Conservation (phyloP, 2,329 filamentous ascomycete species). For the Fusarium sp. region DNA sequence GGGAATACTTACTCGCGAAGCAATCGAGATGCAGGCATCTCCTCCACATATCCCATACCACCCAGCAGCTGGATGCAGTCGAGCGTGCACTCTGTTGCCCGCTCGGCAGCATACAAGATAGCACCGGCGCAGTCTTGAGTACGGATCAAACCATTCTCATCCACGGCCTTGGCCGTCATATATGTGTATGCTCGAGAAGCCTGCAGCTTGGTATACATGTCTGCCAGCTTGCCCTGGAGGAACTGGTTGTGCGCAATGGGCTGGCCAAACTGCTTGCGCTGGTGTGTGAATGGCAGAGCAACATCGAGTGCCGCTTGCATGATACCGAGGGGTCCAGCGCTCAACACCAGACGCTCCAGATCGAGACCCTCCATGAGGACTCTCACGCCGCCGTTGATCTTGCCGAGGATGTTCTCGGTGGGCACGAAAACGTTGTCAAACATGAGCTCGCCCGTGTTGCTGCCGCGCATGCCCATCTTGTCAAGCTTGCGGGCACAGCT, state of each 20-base stretch:
- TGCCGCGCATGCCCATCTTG: slow-evolving; percentile 98
- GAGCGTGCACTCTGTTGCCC: slow-evolving; percentile 86
- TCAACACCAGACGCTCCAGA: slow-evolving; percentile 91
- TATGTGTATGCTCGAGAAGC: slow-evolving; percentile 91
- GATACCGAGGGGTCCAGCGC: slow-evolving; percentile 88
- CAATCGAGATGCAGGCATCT: slow-evolving; percentile 89
- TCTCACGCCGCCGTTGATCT: slow-evolving; percentile 83
- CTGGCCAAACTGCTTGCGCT: slow-evolving; percentile 86
- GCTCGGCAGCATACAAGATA: slow-evolving; percentile 92
- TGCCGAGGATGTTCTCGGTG: slow-evolving; percentile 81
- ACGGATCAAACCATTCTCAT: slow-evolving; percentile 77
- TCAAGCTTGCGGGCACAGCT: slow-evolving; percentile 90
- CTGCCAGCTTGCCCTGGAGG: slow-evolving; percentile 90
- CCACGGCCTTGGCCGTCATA: slow-evolving; percentile 80
- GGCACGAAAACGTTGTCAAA: slow-evolving; percentile 95
- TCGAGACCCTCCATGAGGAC: slow-evolving; percentile 98
- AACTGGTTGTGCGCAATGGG: slow-evolving; percentile 95
- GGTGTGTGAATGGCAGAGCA: slow-evolving; percentile 88
- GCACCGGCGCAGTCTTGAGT: slow-evolving; percentile 96
- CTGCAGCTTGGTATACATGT: slow-evolving; percentile 96
- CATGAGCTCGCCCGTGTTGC: slow-evolving; percentile 93
- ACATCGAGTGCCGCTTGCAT: slow-evolving; percentile 94
- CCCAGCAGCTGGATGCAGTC: slow-evolving; percentile 94
- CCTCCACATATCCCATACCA: slow-evolving; percentile 96
- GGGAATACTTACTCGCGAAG: slow-evolving; percentile 72